Evolutionary conservation across 495 filamentous ascomycete genomes (phyloP).

Genomic region (Polyplosphaeria fusca): DNA sequence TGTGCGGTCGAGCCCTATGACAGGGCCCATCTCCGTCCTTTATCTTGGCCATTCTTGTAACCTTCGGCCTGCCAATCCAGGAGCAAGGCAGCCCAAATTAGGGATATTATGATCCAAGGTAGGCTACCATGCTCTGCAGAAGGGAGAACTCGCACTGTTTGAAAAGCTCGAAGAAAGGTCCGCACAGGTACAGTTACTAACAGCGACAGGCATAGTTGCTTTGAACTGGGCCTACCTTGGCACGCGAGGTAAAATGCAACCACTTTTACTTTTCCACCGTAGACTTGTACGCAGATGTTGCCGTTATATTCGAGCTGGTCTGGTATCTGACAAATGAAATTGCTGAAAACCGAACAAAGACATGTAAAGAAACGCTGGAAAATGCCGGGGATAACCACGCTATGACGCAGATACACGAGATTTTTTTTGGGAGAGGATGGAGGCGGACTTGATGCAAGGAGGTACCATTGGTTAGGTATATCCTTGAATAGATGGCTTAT

Average conservation of each 20-base stretch:
- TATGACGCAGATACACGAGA: constrained; percentile 40
- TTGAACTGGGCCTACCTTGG: too few species aligned
- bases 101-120: constrained; percentile 26
- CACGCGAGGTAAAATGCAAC: too few species aligned
- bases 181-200: too few species aligned
- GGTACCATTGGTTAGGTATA: too few species aligned
- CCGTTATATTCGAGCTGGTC: constrained; percentile 11
- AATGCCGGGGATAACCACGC: constrained; percentile 37
- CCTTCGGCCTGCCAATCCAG: constrained; percentile 1
- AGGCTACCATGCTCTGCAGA: constrained; percentile 2
- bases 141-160: constrained; percentile 11
- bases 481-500: too few species aligned
- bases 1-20: constrained; percentile 11
- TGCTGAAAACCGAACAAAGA: constrained; percentile 15
- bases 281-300: constrained; percentile 3
- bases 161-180: too few species aligned
- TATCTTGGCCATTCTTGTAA: constrained; percentile 24
- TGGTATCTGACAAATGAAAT: constrained; percentile 33
- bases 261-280: constrained; percentile 24
- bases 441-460: too few species aligned
- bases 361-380: constrained; percentile 33
- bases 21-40: constrained; percentile 12
- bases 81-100: constrained; percentile 27
- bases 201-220: too few species aligned
- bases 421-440: constrained; percentile 9